Conservation (phyloP, 805 yeast species). For the Saccharomycopsis capsularis region DNA sequence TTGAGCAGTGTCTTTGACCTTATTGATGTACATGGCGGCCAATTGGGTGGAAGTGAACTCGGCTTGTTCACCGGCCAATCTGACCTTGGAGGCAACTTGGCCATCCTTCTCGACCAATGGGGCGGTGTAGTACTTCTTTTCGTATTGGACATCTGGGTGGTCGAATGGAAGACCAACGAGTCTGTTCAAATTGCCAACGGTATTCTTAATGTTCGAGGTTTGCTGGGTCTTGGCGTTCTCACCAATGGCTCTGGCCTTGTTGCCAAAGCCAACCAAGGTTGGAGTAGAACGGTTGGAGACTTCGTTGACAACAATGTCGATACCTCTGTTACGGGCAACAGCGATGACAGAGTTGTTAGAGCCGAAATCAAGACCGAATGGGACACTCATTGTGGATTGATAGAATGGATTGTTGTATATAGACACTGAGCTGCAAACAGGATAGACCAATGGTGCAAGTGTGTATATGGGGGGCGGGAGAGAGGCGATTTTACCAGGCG, state of each 20-base stretch:
- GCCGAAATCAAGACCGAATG: conserved; percentile 98
- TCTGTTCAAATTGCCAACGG: conserved; percentile 92
- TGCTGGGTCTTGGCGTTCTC: conserved; percentile 96
- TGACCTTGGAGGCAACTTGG: conserved; percentile 77
- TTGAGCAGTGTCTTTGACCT: conserved; percentile 72
- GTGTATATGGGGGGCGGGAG: too few species aligned
- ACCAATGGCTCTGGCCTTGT: conserved; percentile 84
- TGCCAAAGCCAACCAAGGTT: conserved; percentile 83
- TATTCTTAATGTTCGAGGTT: conserved; percentile 92
- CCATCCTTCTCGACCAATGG: conserved; percentile 66
- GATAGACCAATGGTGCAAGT: too few species aligned
- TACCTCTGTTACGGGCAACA: conserved; percentile 96
- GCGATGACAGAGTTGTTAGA: conserved; percentile 90
- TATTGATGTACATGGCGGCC: conserved; percentile 90
- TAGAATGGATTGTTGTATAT: too few species aligned
- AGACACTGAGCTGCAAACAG: not conserved
- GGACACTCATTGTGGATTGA: conserved; percentile 64
- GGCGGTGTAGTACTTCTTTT: conserved; percentile 66
- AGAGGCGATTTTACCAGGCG: not conserved
- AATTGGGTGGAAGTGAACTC: conserved; percentile 85
- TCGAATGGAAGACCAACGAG: conserved; percentile 68
- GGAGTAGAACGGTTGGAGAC: conserved; percentile 98
- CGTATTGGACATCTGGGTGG: conserved; percentile 73
- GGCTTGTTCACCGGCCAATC: conserved; percentile 69
- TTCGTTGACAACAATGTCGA: conserved; percentile 96